Percentiles rank a stretch among this genome's conserved stretches.
These are phyloP conservation scores for Raphanus sativus DNA, from an alignment of 345 rosid species.

Conservation along the genomic window DNA sequence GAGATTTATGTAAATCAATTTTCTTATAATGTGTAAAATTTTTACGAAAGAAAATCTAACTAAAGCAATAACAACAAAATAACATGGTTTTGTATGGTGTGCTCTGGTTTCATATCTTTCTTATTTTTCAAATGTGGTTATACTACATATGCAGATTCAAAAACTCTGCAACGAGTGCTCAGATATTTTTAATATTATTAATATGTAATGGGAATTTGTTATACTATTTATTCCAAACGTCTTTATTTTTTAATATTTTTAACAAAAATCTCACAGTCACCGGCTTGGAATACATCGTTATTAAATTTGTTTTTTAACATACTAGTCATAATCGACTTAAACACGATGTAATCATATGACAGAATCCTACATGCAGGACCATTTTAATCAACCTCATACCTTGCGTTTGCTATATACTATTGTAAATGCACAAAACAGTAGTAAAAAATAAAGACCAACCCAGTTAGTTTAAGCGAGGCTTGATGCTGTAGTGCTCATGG, in stretches of 20 bases:
- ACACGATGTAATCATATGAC: slow-evolving; percentile 1
- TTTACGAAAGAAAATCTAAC: neutral
- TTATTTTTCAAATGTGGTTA: neutral
- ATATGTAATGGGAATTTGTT: neutral
- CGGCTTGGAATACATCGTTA: neutral
- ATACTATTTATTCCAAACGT: neutral
- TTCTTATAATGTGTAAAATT: neutral
- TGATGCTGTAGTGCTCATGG: no score
- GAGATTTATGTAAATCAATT: neutral
- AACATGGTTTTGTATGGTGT: neutral
- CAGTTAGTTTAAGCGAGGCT: no score
- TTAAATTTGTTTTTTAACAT: neutral
- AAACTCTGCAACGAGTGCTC: neutral
- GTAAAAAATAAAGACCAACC: no score
- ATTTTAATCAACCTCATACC: slow-evolving; percentile 11
- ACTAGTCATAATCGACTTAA: slow-evolving; percentile 18
- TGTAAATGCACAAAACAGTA: neutral
- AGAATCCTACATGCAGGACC: slow-evolving; percentile 14
- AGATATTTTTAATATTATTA: neutral
- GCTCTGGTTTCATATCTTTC: neutral
- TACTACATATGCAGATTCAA: neutral
- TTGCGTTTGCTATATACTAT: neutral
- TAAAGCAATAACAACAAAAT: neutral
- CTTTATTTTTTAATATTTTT: neutral
- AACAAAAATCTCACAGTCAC: neutral